Percentiles rank a stretch among this genome's conserved stretches.
phyloP scores from a whole-genome alignment of 1,284 basidiomycete genomes.

The Puccinia horiana region DNA sequence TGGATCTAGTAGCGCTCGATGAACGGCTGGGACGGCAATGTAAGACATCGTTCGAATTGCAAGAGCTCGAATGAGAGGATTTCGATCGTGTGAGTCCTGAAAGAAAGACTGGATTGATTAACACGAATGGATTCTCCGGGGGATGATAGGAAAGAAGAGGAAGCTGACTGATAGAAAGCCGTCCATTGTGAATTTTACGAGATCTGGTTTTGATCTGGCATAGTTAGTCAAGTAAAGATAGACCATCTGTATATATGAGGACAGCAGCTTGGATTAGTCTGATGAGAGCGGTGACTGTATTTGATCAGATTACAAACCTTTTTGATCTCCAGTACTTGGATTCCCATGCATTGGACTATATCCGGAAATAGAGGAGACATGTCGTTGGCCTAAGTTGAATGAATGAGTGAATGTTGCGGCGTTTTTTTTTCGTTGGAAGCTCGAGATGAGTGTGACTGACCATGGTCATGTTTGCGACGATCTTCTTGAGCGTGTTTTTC shows the following conservation, averaged over 20 bases:
- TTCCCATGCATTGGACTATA: slow-evolving; percentile 82
- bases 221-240: slow-evolving; percentile 92
- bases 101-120: background rate
- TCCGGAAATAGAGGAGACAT: slow-evolving; percentile 89
- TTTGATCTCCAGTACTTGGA: slow-evolving; percentile 92
- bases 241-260: slow-evolving; percentile 67
- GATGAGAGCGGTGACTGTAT: background rate
- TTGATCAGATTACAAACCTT: slow-evolving; percentile 64
- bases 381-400: slow-evolving; percentile 65
- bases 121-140: background rate
- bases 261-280: background rate
- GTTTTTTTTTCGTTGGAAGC: background rate
- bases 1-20: slow-evolving; percentile 77
- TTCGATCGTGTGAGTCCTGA: slow-evolving; percentile 86
- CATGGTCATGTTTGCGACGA: slow-evolving; percentile 59
- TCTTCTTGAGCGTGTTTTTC: slow-evolving; percentile 57
- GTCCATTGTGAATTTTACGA: slow-evolving; percentile 81
- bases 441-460: background rate
- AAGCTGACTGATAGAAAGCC: slow-evolving; percentile 76
- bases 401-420: background rate
- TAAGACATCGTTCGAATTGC: slow-evolving; percentile 96
- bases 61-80: slow-evolving; percentile 85
- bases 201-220: slow-evolving; percentile 80
- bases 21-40: slow-evolving; percentile 79
- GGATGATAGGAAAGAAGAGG: no score